These are phyloP conservation scores for Backusella luteola DNA, from an alignment of 192 early-diverging fungal species.

Conservation along the genomic window DNA sequence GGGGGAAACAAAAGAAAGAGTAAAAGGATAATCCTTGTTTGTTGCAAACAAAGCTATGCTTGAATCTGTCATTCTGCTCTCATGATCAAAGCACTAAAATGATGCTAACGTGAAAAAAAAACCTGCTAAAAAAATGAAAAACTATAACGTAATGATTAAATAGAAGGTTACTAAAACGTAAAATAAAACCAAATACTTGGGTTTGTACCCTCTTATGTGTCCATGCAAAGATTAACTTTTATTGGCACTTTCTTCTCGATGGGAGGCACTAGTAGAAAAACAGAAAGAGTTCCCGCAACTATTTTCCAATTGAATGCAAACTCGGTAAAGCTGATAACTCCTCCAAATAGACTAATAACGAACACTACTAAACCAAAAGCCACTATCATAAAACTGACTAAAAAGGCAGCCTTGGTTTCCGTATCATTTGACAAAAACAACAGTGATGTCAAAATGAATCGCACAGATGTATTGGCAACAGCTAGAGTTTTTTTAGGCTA, in stretches of 20 bases:
- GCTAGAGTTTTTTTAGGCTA: not conserved
- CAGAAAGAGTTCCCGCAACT: too few relatives aligned
- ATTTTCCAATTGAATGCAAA: too few relatives aligned
- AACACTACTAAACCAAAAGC: not conserved
- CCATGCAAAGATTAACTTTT: not conserved
- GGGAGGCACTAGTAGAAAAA: too few relatives aligned
- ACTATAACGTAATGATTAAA: not conserved
- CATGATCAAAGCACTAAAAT: not conserved
- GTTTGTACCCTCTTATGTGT: not conserved
- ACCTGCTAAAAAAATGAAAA: too few relatives aligned
- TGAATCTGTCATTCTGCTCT: not conserved
- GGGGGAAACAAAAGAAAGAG: not conserved
- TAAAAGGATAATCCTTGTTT: not conserved
- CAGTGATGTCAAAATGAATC: not conserved
- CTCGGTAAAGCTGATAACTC: too few relatives aligned
- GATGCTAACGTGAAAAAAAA: not conserved
- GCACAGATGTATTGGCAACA: not conserved
- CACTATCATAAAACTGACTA: not conserved
- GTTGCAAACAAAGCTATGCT: not conserved
- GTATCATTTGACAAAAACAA: not conserved
- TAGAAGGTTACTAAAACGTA: not conserved
- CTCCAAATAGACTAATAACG: too few relatives aligned
- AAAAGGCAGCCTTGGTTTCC: not conserved
- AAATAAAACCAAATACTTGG: not conserved
- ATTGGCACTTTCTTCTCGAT: too few relatives aligned